phyloP scores from a whole-genome alignment of 176 grass and related monocot species.

The Themeda triandra region DNA sequence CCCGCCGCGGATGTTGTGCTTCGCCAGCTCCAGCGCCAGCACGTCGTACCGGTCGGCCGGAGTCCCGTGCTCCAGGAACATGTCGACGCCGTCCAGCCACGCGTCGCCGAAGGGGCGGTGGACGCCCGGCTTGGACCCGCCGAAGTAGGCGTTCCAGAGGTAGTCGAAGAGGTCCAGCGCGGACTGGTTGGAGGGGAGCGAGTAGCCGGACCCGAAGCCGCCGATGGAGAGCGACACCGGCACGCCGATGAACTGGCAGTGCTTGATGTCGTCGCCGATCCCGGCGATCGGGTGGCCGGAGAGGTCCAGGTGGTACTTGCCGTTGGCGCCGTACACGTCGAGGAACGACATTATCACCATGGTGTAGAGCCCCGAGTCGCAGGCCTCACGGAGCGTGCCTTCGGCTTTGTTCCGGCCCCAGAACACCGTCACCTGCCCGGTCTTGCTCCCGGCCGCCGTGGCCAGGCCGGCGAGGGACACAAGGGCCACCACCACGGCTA shows the following conservation, averaged over 20 bases:
- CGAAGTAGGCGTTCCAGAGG: too few relatives aligned
- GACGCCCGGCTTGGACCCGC: neutral
- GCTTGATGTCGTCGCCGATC: too few relatives aligned
- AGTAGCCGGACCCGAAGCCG: too few relatives aligned
- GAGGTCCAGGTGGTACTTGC: constrained; percentile 9
- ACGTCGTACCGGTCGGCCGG: neutral
- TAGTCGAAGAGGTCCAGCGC: too few relatives aligned
- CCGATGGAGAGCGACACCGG: too few relatives aligned
- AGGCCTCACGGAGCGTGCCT: constrained; percentile 13
- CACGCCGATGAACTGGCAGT: too few relatives aligned
- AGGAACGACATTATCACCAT: constrained; percentile 13
- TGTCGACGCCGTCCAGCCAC: constrained; percentile 1
- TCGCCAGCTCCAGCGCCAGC: constrained; percentile 12
- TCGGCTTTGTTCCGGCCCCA: constrained; percentile 27
- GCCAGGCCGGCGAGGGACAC: neutral
- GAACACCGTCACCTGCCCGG: constrained; percentile 12
- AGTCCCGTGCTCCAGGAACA: neutral
- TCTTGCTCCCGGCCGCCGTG: neutral
- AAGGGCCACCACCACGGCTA: neutral
- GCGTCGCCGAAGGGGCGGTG: constrained; percentile 23
- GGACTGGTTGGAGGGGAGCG: too few relatives aligned
- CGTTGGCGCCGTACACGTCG: neutral
- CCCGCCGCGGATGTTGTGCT: constrained; percentile 23
- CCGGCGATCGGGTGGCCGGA: constrained; percentile 4
- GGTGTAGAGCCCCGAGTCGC: constrained; percentile 1